A percentile compares a stretch with the other conserved stretches of the same genome.
Conservation (phyloP, 345 rosid genomes). For the Arabidopsis suecica region DNA sequence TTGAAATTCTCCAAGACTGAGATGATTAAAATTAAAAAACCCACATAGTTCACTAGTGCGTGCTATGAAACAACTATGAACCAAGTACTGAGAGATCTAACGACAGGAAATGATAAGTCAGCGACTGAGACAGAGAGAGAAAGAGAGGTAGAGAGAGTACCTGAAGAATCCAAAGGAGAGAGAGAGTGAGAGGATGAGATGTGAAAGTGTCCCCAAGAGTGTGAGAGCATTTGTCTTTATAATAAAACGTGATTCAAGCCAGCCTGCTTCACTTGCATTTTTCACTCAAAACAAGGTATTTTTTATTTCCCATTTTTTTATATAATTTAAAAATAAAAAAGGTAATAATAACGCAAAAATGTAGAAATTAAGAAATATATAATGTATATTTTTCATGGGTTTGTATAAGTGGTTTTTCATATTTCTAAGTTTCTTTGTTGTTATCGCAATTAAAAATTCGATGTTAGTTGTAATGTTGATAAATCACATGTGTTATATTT, state of each 20-base stretch:
- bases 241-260: slow-evolving; percentile 11
- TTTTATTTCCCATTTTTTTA: background rate
- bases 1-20: slow-evolving; percentile 22
- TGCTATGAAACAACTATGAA: slow-evolving; percentile 8
- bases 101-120: background rate
- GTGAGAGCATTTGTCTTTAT: slow-evolving; percentile 24
- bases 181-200: slow-evolving; percentile 35
- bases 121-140: slow-evolving; percentile 1
- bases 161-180: slow-evolving; percentile 40
- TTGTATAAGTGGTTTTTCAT: too few relatives aligned
- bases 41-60: slow-evolving; percentile 15
- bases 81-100: slow-evolving; percentile 31
- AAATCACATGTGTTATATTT: too few relatives aligned
- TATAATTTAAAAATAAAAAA: background rate
- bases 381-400: too few relatives aligned
- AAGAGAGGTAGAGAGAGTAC: slow-evolving; percentile 36
- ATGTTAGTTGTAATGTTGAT: too few relatives aligned
- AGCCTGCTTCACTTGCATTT: slow-evolving; percentile 23
- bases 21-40: slow-evolving; percentile 18
- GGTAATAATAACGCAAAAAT: background rate
- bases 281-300: slow-evolving; percentile 4
- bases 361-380: too few relatives aligned
- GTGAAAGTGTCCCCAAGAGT: slow-evolving; percentile 14
- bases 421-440: too few relatives aligned
- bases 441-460: too few relatives aligned